Percentiles rank a stretch among this genome's conserved stretches.
Conservation (phyloP, 371 early-diverging fungal genomes). For the Lichtheimia corymbifera region DNA sequence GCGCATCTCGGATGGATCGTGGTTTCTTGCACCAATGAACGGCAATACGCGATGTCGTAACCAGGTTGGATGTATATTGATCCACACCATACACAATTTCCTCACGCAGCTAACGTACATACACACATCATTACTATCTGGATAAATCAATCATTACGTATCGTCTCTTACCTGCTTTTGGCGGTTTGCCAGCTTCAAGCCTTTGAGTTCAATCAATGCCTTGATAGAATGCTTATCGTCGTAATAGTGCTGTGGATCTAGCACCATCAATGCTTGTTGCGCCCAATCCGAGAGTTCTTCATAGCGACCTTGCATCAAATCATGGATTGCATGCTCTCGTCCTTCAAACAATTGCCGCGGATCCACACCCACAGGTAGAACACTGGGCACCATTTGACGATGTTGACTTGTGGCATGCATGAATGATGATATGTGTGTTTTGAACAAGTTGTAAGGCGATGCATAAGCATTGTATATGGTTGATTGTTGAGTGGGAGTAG, state of each 20-base stretch:
- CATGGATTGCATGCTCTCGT: conserved; percentile 64
- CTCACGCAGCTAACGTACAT: conserved; percentile 63
- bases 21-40: conserved; percentile 87
- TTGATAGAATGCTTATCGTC: conserved; percentile 18
- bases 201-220: conserved; percentile 82
- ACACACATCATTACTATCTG: not conserved
- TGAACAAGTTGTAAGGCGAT: conserved; percentile 56
- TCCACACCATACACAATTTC: conserved; percentile 73
- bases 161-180: conserved; percentile 56
- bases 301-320: conserved; percentile 67
- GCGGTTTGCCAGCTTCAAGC: conserved; percentile 66
- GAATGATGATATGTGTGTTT: conserved; percentile 46
- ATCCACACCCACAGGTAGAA: conserved; percentile 81
- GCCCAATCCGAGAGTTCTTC: conserved; percentile 54
- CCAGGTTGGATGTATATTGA: conserved; percentile 69
- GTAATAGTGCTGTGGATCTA: no score
- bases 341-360: conserved; percentile 64
- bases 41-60: conserved; percentile 76
- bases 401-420: conserved; percentile 70
- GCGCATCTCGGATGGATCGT: conserved; percentile 85
- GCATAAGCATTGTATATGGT: conserved; percentile 28
- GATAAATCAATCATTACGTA: no score
- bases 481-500: not conserved
- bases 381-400: conserved; percentile 69
- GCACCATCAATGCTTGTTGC: not conserved